phyloP scores from a whole-genome alignment of 2,329 filamentous ascomycete species.

The Trichoderma sp. region DNA sequence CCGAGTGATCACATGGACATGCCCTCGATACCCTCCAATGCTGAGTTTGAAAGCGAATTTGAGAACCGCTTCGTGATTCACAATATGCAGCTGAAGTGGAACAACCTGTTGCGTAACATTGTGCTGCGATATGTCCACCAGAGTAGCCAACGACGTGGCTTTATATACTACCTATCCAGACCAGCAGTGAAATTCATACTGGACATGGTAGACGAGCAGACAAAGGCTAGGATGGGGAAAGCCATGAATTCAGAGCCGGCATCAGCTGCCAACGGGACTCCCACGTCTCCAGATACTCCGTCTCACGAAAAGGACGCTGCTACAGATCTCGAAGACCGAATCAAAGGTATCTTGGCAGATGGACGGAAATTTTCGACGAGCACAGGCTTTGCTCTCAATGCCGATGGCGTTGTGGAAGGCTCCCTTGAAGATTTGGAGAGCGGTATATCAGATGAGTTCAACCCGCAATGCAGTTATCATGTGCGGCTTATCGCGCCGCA shows the following conservation, averaged over 20 bases:
- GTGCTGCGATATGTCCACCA: conserved; percentile 97
- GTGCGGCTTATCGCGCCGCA: conserved; percentile 94
- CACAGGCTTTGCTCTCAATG: conserved; percentile 33
- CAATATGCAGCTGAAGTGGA: conserved; percentile 98
- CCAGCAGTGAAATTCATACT: conserved; percentile 96
- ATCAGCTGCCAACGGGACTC: conserved; percentile 29
- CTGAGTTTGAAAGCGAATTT: conserved; percentile 90
- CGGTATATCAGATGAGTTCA: conserved; percentile 83
- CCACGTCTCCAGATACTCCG: conserved; percentile 39
- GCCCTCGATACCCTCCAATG: conserved; percentile 65
- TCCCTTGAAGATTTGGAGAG: conserved; percentile 63
- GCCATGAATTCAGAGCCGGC: conserved; percentile 31
- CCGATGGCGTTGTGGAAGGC: conserved; percentile 37
- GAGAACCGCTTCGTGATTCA: conserved; percentile 98
- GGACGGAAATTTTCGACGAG: conserved; percentile 74
- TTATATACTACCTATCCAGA: conserved; percentile 95
- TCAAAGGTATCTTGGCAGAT: conserved; percentile 81
- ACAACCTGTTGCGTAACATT: conserved; percentile 92
- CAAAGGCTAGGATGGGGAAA: conserved; percentile 58
- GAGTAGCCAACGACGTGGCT: conserved; percentile 90
- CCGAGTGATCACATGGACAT: conserved; percentile 61
- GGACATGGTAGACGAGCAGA: conserved; percentile 94
- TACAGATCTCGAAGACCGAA: conserved; percentile 74
- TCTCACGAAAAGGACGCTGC: conserved; percentile 56
- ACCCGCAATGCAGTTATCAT: conserved; percentile 89